Base-by-base conservation (phyloP, 306 rosid species). In the Dalbergia cultrata region DNA sequence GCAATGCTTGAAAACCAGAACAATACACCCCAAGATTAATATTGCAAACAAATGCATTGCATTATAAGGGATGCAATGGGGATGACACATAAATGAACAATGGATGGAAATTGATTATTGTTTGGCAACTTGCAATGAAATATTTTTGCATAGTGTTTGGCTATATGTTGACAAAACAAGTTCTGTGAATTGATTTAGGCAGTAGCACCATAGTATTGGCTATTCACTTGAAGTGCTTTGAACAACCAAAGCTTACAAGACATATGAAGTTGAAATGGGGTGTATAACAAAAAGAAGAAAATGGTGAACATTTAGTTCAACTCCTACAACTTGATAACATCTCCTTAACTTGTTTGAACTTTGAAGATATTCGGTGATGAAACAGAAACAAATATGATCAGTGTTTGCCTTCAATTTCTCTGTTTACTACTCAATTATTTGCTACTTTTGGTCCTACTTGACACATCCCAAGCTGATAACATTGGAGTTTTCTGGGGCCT, bases 401-500 rank as follows among this genome's bases (percentile, higher is more conserved):
- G 31, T 26, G 31, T 26, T 26, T 26, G 31, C 2, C 31, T 26
- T 26, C 31, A 26, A 3, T 26, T 26, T 26, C 31, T 3, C 1
- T 26, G 2, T 26, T 26, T 26, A 47, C 45, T 73, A 37, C 54
- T 68, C 39, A 54, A 59, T 22, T 6, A 8, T 31, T 44, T 59
- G 33, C 58, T 60, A 12, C 8, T 59, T 3, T 39, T 60, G 59
- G 34, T 33, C 5, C 34, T 71, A 6, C 19, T 43, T 9, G 7
- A 70, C 9, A 22, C 66, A 0, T 33, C 85, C 33, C 43, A 75
- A 35, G 52, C 77, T 7, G 66, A 67, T 0, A 13, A 68, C 12
- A n/a, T 77, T 53, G 56, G 60, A 18, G 21, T 83, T 64, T 72
- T 54, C 76, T 83, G 86, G 86, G 86, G 83, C 37, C 86, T 65